These are phyloP conservation scores for Cladophialophora immunda DNA, from an alignment of 2,329 filamentous ascomycete species.

Conservation along the genomic window DNA sequence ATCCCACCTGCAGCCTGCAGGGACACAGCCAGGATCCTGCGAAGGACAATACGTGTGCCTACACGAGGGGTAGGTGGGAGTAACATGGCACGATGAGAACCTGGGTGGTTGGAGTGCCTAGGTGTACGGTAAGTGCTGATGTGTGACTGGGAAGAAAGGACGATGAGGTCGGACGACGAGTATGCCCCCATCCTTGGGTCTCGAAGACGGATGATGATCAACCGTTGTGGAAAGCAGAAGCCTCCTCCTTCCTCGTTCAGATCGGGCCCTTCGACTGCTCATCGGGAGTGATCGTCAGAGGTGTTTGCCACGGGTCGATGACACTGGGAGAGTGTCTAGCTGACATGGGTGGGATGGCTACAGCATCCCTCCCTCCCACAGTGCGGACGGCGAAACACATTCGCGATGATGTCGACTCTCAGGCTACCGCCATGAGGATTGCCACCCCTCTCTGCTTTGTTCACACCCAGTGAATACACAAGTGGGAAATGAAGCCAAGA, in stretches of 20 bases:
- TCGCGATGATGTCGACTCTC: background rate
- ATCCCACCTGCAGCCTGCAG: no score
- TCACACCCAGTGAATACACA: background rate
- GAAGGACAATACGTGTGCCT: no score
- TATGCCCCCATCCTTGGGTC: background rate
- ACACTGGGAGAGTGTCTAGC: background rate
- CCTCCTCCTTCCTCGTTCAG: background rate
- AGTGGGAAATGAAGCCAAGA: background rate
- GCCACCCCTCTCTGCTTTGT: no score
- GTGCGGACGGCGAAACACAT: background rate
- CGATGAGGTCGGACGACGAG: background rate
- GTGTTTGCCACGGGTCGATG: slow-evolving; percentile 9
- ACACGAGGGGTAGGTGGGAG: no score
- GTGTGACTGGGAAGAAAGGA: background rate
- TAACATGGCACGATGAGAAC: no score
- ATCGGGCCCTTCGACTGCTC: background rate
- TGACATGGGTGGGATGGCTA: background rate
- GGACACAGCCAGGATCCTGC: no score
- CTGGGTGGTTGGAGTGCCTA: no score
- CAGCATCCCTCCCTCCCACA: background rate
- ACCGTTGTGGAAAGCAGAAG: background rate
- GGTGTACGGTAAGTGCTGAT: background rate
- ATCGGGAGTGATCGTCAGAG: background rate
- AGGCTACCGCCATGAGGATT: no score
- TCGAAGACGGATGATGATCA: background rate